Evolutionary conservation across 2,329 filamentous ascomycete species (phyloP), one percentile per base, ranked within the genome.

Genomic region (Dothistroma septosporum): DNA sequence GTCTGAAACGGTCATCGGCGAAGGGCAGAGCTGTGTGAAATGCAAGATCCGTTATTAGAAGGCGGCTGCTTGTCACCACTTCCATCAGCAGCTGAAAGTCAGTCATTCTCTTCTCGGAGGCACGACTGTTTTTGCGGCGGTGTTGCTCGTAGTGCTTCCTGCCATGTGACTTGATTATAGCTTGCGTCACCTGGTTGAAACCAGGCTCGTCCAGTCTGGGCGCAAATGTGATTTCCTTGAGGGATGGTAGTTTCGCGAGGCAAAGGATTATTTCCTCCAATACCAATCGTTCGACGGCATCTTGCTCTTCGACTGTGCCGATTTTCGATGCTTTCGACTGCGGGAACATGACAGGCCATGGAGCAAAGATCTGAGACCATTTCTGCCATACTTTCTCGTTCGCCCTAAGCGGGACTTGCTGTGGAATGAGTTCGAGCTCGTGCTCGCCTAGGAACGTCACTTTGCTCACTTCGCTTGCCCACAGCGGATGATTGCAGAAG

Each of bases 401-500:
- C 24, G 31, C 6, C 52, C 28, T 41, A 8, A 4, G 14, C 35
- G 32, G 12, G 8, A 44, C n/a, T 14, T n/a, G 16, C 9, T 8
- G 14, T 8, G 41, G 41, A 9, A 44, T 44, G 41, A 19, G 41
- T 16, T 14, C 16, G 8, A 44, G 16, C 8, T 44, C 41, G n/a
- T 44, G 16, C 14, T 44, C 41, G 12, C 41, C 41, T 16, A 44
- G 41, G 16, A 44, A n/a, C 5, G n/a, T 19, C 14, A 44, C 41
- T 19, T 44, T 44, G 41, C 14, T 44, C 14, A 19, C n/a, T 44
- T n/a, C 41, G 16, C 41, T 44, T n/a, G 41, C 41, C 41, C 41
- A 44, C 14, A 19, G n/a, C 1, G 65, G 58, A 41, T 67, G 61
- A 11, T 54, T 52, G 55, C 63, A 67, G 32, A 67, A 61, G 1